Percentiles rank a stretch among this genome's conserved stretches.
Conservation (phyloP, 75 land plant genomes). For the Azolla pinnata region DNA sequence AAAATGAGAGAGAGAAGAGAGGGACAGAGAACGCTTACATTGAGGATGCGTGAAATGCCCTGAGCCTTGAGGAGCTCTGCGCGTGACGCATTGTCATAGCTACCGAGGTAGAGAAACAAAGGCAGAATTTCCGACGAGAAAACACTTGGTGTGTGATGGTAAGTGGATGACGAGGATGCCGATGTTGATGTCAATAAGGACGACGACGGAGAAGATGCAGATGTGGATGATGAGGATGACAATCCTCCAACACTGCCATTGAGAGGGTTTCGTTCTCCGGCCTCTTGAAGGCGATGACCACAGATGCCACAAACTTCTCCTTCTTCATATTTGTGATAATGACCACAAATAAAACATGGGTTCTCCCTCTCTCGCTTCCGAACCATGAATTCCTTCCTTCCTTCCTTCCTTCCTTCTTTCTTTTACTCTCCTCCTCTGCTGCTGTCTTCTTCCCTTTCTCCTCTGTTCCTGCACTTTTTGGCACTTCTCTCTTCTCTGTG, state of each 20-base stretch:
- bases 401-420: too few relatives aligned
- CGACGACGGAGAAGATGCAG: too few relatives aligned
- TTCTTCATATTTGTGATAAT: constrained; percentile 94
- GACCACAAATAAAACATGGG: constrained; percentile 86
- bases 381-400: too few relatives aligned
- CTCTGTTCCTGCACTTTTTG: too few relatives aligned
- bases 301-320: constrained; percentile 93
- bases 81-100: constrained; percentile 93
- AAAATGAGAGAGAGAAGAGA: background rate
- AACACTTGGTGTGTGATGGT: constrained; percentile 44
- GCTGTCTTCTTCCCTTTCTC: too few relatives aligned
- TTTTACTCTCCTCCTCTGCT: too few relatives aligned
- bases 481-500: too few relatives aligned
- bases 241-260: too few relatives aligned
- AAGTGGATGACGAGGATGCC: too few relatives aligned
- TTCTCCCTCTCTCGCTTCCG: constrained; percentile 97
- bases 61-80: constrained; percentile 87
- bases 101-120: constrained; percentile 74
- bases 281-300: constrained; percentile 63
- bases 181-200: too few relatives aligned
- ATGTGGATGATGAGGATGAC: too few relatives aligned
- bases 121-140: constrained; percentile 79
- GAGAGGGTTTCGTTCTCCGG: constrained; percentile 34
- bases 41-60: constrained; percentile 68
- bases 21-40: constrained; percentile 34